Evolutionary conservation across 805 yeast species (phyloP), one percentile per base, ranked within the genome.

Genomic region (Kluyveromyces siamensis): DNA sequence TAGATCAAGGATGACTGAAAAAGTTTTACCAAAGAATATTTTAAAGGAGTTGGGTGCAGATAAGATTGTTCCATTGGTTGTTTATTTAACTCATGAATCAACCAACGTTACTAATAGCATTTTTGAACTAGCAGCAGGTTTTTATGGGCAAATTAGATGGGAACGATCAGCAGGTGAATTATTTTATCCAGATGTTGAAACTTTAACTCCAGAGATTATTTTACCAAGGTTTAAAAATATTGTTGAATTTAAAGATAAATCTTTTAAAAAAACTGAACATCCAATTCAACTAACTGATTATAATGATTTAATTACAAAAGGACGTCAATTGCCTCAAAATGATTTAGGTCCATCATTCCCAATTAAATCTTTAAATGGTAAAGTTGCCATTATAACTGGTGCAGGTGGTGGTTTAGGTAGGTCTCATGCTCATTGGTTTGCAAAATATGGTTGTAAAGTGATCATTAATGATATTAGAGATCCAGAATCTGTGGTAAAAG

Each of bases 361-460:
- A 21, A 74, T 84, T 42, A 42, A 54, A 13, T 79, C 88, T 27
- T 71, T 91, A 63, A 80, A 80, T 62, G 89, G 74, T 57, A 87
- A 86, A 69, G 96, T 91, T 49, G 96, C 88, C 36, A 77, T 91
- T 50, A 80, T 91, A 48, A 91, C 98, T 16, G 99, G 99, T 54
- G 90, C 96, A 40, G 97, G 96, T 53, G 83, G 86, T 44, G 99
- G 99, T 43, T 76, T 91, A 58, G 99, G 99, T 53, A 81, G 84
- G 64, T 85, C 89, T 50, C 95, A 91, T 70, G 96, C 98, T 3
- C 69, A 80, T 45, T 75, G 79, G 64, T 84, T 85, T 63, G 97
- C 95, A 49, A 83, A 78, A 66, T 87, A 87, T 59, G 99, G 98
- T 52, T 97, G 97, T 27, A 88, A 84, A 70, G 93, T 91, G 52